These are phyloP conservation scores for Cladosporium halotolerans DNA, from an alignment of 2,329 filamentous ascomycete species.

Conservation along the genomic window DNA sequence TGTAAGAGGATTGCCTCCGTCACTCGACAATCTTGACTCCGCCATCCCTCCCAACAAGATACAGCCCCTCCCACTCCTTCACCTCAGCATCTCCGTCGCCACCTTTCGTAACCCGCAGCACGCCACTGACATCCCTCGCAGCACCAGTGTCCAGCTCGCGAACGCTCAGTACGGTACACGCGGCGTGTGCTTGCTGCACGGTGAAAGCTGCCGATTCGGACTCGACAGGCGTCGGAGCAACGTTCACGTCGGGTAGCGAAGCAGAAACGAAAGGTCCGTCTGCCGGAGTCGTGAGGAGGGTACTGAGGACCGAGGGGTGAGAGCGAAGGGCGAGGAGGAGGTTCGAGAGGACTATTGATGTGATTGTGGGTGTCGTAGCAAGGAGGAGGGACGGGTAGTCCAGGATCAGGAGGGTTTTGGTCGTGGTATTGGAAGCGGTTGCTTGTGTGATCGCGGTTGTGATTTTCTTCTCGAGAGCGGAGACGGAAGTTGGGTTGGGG, in stretches of 20 bases:
- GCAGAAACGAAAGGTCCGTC: slow-evolving; percentile 61
- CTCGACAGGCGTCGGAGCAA: slow-evolving; percentile 57
- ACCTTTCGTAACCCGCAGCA: slow-evolving; percentile 67
- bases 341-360: slow-evolving; percentile 24
- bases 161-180: slow-evolving; percentile 63
- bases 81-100: slow-evolving; percentile 33
- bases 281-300: slow-evolving; percentile 63
- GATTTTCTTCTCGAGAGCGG: slow-evolving; percentile 9
- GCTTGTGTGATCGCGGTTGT: slow-evolving; percentile 11
- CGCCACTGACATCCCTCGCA: slow-evolving; percentile 86
- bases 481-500: background rate
- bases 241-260: slow-evolving; percentile 32
- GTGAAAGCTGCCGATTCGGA: slow-evolving; percentile 65
- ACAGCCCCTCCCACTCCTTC: slow-evolving; percentile 66
- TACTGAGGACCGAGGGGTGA: slow-evolving; percentile 55
- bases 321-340: slow-evolving; percentile 26
- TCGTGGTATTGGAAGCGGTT: background rate
- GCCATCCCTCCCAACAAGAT: slow-evolving; percentile 73
- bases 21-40: slow-evolving; percentile 56
- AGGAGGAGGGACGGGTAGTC: slow-evolving; percentile 41
- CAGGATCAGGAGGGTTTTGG: slow-evolving; percentile 37
- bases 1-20: slow-evolving; percentile 32
- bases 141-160: slow-evolving; percentile 77
- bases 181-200: slow-evolving; percentile 67
- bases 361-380: slow-evolving; percentile 25